Conservation (phyloP, 78 protist genomes). For the Goniomonas avonlea region DNA sequence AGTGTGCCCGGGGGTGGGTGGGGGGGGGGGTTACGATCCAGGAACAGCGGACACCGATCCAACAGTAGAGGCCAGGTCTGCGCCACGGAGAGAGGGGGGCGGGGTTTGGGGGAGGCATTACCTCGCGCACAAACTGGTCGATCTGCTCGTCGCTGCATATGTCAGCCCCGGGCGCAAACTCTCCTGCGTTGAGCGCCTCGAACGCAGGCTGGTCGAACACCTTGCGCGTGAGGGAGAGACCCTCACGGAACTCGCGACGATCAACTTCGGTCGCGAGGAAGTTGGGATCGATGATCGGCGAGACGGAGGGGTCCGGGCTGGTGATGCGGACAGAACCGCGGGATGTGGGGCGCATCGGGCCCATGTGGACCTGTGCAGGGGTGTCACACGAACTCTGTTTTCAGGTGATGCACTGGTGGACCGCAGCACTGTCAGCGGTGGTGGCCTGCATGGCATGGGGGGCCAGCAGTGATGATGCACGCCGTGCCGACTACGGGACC, state of each 20-base stretch:
- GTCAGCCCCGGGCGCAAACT: neutral
- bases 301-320: neutral
- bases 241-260: slow-evolving; percentile 2
- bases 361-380: slow-evolving; percentile 4
- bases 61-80: too few species aligned
- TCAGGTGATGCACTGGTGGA: too few species aligned
- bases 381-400: too few species aligned
- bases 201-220: slow-evolving; percentile 24
- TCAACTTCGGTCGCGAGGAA: slow-evolving; percentile 13
- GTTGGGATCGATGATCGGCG: neutral
- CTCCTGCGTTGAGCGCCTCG: neutral
- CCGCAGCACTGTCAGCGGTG: too few species aligned
- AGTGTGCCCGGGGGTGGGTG: too few species aligned
- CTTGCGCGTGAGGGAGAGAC: slow-evolving; percentile 3
- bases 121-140: neutral
- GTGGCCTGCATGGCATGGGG: too few species aligned
- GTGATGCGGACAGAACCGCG: neutral
- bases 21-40: too few species aligned
- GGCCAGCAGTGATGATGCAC: too few species aligned
- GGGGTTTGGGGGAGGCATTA: too few species aligned
- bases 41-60: too few species aligned
- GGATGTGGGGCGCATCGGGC: slow-evolving; percentile 14
- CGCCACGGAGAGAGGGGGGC: too few species aligned
- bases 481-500: too few species aligned
- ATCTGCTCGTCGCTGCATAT: neutral